A percentile compares a stretch with the other conserved stretches of the same genome.
Evolutionary conservation across 768 basidiomycete species (phyloP).

Genomic region (Ramaria sp.): DNA sequence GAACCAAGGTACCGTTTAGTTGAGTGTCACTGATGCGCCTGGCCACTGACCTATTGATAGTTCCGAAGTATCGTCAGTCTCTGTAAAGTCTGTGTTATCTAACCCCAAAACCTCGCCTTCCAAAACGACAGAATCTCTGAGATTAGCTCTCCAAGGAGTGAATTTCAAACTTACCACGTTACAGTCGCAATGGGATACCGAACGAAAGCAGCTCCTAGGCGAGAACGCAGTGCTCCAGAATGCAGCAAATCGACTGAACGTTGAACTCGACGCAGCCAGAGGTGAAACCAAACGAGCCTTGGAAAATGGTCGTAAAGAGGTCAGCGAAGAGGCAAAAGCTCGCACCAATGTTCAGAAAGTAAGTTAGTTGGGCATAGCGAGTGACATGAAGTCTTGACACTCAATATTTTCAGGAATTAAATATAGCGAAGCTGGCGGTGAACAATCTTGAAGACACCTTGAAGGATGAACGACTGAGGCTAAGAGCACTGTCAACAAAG

Average conservation of each 20-base stretch:
- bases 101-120: constrained; percentile 63
- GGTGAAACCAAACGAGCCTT: constrained; percentile 43
- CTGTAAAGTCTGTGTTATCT: constrained; percentile 33
- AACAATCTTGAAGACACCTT: constrained; percentile 61
- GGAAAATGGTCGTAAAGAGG: constrained; percentile 35
- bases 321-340: constrained; percentile 34
- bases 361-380: too few relatives aligned
- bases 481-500: constrained; percentile 53
- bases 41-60: constrained; percentile 23
- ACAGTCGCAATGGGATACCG: constrained; percentile 61
- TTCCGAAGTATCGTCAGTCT: constrained; percentile 38
- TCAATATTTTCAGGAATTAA: constrained; percentile 59
- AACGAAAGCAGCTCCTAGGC: constrained; percentile 47
- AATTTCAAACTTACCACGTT: constrained; percentile 53
- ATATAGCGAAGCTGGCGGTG: constrained; percentile 52
- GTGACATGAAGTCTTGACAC: too few relatives aligned
- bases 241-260: constrained; percentile 53
- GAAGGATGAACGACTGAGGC: constrained; percentile 55
- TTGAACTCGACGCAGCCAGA: constrained; percentile 45
- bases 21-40: not conserved
- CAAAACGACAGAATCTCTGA: constrained; percentile 53
- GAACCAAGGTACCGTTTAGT: constrained; percentile 49
- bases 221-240: constrained; percentile 69
- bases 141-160: constrained; percentile 45
- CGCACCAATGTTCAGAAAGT: constrained; percentile 40